Evolutionary conservation across 1,139 yeast species (phyloP).

Genomic region (Blastobotrys illinoisensis): DNA sequence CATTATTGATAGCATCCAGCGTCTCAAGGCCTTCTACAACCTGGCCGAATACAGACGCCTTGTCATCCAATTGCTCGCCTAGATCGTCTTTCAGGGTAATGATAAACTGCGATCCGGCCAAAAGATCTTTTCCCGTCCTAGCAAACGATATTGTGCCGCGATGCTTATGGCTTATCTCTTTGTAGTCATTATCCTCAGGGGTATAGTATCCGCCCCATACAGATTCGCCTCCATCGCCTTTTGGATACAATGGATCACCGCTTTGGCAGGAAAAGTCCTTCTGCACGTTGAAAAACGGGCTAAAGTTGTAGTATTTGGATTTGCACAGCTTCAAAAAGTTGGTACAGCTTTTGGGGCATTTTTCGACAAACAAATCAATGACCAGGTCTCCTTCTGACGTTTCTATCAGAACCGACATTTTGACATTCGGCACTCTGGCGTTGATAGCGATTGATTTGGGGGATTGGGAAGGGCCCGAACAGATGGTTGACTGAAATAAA

Average conservation of each 20-base stretch:
- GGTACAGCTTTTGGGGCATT: constrained; percentile 38
- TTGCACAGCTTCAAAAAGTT: constrained; percentile 55
- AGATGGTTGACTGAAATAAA: no score
- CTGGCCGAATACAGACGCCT: constrained; percentile 41
- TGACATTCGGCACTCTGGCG: neutral
- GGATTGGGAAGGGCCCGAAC: no score
- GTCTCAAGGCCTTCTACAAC: constrained; percentile 48
- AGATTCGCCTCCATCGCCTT: constrained; percentile 32
- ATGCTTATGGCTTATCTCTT: constrained; percentile 32
- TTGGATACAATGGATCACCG: constrained; percentile 48
- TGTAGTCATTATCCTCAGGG: constrained; percentile 20
- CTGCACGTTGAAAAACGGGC: constrained; percentile 44
- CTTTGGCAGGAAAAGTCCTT: constrained; percentile 37
- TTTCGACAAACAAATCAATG: constrained; percentile 43
- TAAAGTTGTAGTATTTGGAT: constrained; percentile 47
- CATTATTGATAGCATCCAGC: constrained; percentile 41
- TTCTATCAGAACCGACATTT: constrained; percentile 56
- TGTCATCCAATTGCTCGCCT: constrained; percentile 18
- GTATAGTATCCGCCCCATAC: constrained; percentile 31
- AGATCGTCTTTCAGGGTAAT: constrained; percentile 28
- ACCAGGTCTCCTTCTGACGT: constrained; percentile 51
- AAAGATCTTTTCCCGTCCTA: constrained; percentile 9
- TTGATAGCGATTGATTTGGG: no score
- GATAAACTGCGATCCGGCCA: constrained; percentile 33
- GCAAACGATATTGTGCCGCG: constrained; percentile 35